phyloP scores from a whole-genome alignment of 192 early-diverging fungal genomes.

The Backusella parvicylindrica region DNA sequence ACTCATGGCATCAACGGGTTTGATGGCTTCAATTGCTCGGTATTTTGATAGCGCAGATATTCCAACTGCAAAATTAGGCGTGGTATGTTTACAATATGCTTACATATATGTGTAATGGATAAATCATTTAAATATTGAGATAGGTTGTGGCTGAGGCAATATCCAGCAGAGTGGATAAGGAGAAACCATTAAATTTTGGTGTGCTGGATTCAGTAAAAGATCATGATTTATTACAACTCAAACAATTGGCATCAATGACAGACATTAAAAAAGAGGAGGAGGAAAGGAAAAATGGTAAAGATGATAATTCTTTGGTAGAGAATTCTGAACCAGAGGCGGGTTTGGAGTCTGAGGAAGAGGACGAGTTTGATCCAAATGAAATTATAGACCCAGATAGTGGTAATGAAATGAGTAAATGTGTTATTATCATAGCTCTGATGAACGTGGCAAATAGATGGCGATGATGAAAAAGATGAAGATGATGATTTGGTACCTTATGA shows the following conservation, averaged over 20 bases:
- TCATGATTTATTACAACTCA: background rate
- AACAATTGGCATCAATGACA: background rate
- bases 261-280: background rate
- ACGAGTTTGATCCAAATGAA: constrained; percentile 14
- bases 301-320: background rate
- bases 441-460: background rate
- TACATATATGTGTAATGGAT: background rate
- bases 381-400: background rate
- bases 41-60: constrained; percentile 8
- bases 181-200: background rate
- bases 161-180: background rate
- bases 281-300: background rate
- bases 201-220: background rate
- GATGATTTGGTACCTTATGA: constrained; percentile 14
- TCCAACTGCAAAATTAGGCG: constrained; percentile 1
- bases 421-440: background rate
- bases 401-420: background rate
- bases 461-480: background rate
- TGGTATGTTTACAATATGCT: background rate
- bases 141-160: background rate
- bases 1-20: background rate
- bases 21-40: background rate
- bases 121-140: no score
- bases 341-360: background rate
- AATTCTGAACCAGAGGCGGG: background rate